These are phyloP conservation scores for Fusarium redolens DNA, from an alignment of 2,329 filamentous ascomycete species.

Conservation along the genomic window DNA sequence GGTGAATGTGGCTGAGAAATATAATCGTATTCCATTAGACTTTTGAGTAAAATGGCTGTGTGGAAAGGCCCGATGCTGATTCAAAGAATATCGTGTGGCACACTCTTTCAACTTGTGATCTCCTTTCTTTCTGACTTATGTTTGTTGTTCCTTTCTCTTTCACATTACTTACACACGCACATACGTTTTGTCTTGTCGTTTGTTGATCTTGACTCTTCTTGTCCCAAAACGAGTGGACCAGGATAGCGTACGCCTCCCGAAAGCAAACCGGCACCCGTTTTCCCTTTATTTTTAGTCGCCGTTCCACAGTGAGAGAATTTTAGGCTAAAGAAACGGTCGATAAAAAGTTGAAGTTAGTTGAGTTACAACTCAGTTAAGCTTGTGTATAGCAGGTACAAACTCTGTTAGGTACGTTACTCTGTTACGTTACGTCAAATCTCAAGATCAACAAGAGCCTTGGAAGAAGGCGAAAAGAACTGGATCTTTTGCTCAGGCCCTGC, in stretches of 20 bases:
- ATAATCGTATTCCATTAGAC: neutral
- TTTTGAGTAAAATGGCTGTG: conserved; percentile 16
- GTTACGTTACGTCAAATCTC: conserved; percentile 16
- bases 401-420: conserved; percentile 7
- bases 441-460: conserved; percentile 15
- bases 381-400: neutral
- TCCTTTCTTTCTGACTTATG: neutral
- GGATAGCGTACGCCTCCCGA: conserved; percentile 34
- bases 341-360: neutral
- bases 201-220: neutral
- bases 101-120: conserved; percentile 1
- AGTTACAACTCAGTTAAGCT: neutral
- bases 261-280: conserved; percentile 29
- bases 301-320: conserved; percentile 6
- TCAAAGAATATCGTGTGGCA: conserved; percentile 8
- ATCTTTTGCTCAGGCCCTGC: neutral
- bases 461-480: conserved; percentile 5
- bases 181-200: neutral
- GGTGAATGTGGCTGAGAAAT: conserved; percentile 16
- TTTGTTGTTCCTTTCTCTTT: neutral
- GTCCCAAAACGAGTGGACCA: conserved; percentile 3
- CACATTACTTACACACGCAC: neutral
- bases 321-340: conserved; percentile 2
- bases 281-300: conserved; percentile 6
- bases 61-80: conserved; percentile 22